Evolutionary conservation across 495 filamentous ascomycete genomes (phyloP).

Genomic region (Tuber aestivum): DNA sequence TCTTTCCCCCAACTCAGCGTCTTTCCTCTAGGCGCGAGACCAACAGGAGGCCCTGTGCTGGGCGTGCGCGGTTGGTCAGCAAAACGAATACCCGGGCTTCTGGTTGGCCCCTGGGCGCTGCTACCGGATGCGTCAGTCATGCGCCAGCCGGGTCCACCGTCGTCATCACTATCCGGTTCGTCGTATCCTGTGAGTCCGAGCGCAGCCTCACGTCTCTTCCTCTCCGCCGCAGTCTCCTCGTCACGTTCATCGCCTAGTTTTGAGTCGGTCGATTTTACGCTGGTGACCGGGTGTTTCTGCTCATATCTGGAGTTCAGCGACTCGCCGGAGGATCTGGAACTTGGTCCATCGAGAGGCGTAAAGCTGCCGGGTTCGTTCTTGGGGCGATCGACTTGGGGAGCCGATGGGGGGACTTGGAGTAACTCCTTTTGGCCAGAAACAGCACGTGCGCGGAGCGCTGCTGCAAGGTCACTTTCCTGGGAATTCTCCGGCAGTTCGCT

Average conservation of each 20-base stretch:
- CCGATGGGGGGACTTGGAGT: constrained; percentile 37
- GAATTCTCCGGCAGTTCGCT: constrained; percentile 50
- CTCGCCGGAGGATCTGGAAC: constrained; percentile 32
- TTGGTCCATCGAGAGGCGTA: constrained; percentile 7
- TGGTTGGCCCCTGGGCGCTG: constrained; percentile 30
- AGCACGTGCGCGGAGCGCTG: constrained; percentile 49
- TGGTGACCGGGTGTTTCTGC: not conserved
- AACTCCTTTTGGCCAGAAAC: constrained; percentile 23
- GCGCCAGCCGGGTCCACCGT: constrained; percentile 32
- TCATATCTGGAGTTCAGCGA: not conserved
- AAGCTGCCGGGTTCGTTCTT: constrained; percentile 19
- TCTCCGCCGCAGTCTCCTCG: constrained; percentile 76
- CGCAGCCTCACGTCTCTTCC: constrained; percentile 74
- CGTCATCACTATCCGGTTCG: constrained; percentile 44
- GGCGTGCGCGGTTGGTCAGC: constrained; percentile 44
- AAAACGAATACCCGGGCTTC: constrained; percentile 47
- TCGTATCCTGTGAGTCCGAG: constrained; percentile 58
- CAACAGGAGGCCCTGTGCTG: constrained; percentile 11
- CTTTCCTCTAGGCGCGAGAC: constrained; percentile 26
- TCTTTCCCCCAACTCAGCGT: constrained; percentile 34
- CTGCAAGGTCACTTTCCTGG: constrained; percentile 52
- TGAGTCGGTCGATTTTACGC: constrained; percentile 10
- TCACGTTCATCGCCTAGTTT: constrained; percentile 22
- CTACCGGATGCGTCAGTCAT: not conserved
- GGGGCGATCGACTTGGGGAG: constrained; percentile 28